Evolutionary conservation across 495 filamentous ascomycete species (phyloP), one percentile per base, ranked within the genome.

Genomic region (Cercophora scortea): DNA sequence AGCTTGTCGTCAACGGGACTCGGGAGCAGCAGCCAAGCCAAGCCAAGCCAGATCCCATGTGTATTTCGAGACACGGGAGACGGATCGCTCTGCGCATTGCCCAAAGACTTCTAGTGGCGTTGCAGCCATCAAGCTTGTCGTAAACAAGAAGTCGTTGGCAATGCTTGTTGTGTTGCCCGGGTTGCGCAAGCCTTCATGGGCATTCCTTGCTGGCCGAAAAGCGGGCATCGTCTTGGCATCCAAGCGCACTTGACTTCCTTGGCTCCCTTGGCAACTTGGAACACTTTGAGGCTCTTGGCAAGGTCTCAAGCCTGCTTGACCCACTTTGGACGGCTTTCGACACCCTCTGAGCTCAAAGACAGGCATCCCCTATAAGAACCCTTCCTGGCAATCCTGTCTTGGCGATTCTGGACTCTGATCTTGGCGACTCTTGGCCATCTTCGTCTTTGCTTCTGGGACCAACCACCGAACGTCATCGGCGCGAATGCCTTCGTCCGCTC

Each of bases 251-350:
- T 38, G 8, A 10, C 13, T 38, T 38, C 13, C 13, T 51, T 55
- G 47, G 48, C 52, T 51, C 39, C 51, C 57, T 62, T 57, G 54
- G 54, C 54, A 38, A 55, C 19, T 19, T 59, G 60, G 50, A 61
- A 61, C 59, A 56, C 4, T 16, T 49, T 45, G 41, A 53, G 45
- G 35, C 33, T 48, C 64, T 70, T 69, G 66, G 63, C 70, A 47
- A 59, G 56, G 67, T 71, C 67, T 70, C 67, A 70, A 67, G 32
- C 13, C 5, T 50, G 47, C 18, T 18, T 50, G 47, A 42, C 35
- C 47, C 47, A 40, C 47, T 45, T 25, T 25, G 25, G 25, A 25
- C 25, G 5, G 25, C 25, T 25, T 25, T 25, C 25, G 25, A 25
- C 5, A 25, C 25, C 2, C 25, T 25, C 25, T 25, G 25, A 25